Evolutionary conservation across 2,329 filamentous ascomycete genomes (phyloP), one percentile per base, ranked within the genome.

Genomic region (Claviceps pazoutovae): DNA sequence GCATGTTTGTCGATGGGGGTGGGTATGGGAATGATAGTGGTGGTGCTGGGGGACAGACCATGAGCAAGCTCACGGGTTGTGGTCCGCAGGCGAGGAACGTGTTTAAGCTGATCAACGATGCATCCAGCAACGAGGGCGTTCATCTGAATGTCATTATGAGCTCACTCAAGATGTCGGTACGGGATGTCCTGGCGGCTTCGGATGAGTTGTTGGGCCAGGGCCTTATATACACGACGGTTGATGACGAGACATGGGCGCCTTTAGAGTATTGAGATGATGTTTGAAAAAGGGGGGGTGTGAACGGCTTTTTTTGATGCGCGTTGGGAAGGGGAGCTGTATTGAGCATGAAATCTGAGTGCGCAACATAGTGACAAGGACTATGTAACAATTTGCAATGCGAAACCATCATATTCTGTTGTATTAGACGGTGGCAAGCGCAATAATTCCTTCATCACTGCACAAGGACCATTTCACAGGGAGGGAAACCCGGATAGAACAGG

Each of bases 241-340:
- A 97, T 68, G 91, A 97, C 62, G 78, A 87, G 67, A 97, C 91
- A 1, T 97, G 87, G 84, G 88, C 88, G 44, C 73, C 95, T 56
- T 72, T 96, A 55, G 87, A 94, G 54, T 59, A 55, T 45, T 58
- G 34, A 47, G n/a, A 14, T 19, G 14, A 6, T 44, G 36, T 60
- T 7, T 17, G 3, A 14, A 37, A 17, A 38, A 19, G n/a, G 13
- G 4, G 26, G 9, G 9, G 30, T 8, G 26, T 30, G 30, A 34
- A 11, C 30, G 30, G 9, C 30, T 4, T 39, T 39, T 23, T 45
- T 43, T 19, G 9, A 13, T 26, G 37, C n/a, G 34, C 13, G 21
- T 44, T 44, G 19, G 42, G 19, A n/a, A 19, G 19, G 39, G 9
- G n/a, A 3, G 45, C 4, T 17, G 45, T 21, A 6, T 37, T 47